These are phyloP conservation scores for Pythium aristosporum DNA, from an alignment of 352 stramenopile species.

Conservation along the genomic window DNA sequence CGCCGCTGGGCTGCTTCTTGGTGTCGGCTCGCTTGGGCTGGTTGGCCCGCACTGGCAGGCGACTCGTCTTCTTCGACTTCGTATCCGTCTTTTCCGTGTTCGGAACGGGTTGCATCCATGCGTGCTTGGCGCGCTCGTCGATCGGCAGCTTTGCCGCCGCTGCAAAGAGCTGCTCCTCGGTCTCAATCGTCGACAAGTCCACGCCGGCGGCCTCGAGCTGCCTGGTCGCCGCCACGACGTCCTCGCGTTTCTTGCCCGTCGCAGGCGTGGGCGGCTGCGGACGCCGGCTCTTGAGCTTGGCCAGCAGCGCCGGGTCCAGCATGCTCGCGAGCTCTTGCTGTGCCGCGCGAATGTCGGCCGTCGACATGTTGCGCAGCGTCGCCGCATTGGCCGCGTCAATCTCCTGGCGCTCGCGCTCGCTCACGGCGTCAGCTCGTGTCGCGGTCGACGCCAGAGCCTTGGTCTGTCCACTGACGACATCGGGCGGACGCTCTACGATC, in stretches of 20 bases:
- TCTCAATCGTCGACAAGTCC: conserved; percentile 55
- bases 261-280: background rate
- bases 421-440: conserved; percentile 13
- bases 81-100: background rate
- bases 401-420: conserved; percentile 40
- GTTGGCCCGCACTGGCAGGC: conserved; percentile 17
- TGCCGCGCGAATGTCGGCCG: conserved; percentile 63
- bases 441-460: background rate
- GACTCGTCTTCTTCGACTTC: background rate
- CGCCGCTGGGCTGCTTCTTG: conserved; percentile 30
- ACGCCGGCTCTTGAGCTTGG: conserved; percentile 55
- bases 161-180: conserved; percentile 56
- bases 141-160: conserved; percentile 44
- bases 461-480: background rate
- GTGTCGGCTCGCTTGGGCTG: conserved; percentile 19
- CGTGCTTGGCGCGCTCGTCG: conserved; percentile 75
- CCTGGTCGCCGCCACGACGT: conserved; percentile 12
- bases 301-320: conserved; percentile 61
- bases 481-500: conserved; percentile 25
- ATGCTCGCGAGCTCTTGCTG: conserved; percentile 63
- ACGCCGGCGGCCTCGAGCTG: conserved; percentile 23
- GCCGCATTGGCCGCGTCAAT: conserved; percentile 63
- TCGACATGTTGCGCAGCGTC: conserved; percentile 60
- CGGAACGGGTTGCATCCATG: conserved; percentile 56
- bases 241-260: background rate